Evolutionary conservation across 73 alveolate genomes (phyloP), one percentile per base, ranked within the genome.

Genomic region (Paramecium tetraurelia): DNA sequence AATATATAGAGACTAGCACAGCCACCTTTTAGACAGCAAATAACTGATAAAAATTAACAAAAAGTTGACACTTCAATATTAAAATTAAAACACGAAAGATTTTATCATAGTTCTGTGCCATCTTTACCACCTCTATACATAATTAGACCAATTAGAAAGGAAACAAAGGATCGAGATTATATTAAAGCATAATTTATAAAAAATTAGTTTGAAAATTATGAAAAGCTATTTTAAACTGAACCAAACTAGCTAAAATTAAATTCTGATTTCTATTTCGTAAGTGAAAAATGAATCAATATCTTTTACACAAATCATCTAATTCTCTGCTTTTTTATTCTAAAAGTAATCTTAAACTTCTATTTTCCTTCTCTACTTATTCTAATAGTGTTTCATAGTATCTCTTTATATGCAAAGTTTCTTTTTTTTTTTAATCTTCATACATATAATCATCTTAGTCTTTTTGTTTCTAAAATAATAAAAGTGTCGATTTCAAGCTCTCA

Each of bases 331-430:
- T 80, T 48, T 80, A 80, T 80, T 46, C 90, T 22, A 80, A 41
- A 0, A 80, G 75, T 44, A 46, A 41, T 43, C 90, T 40, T 20
- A 80, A 41, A 43, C 63, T 31, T 80, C 90, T 80, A 80, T 80
- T 80, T 46, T 80, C 90, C 29, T 43, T 80, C 46, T 80, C 90
- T 48, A 80, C 90, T 80, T 80, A 46, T 80, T 80, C 90, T 80
- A 80, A 80, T 31, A 80, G 22, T 41, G 90, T 80, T 48, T 80
- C 90, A 80, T 80, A 80, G 18, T 80, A 80, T 43, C 90, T 21
- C 57, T 80, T 80, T 8, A 80, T 7, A 48, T 80, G 90, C 14
- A 80, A 35, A 1, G 70, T 14, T 35, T 80, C 90, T 80, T 80
- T 80, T 46, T 80, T 80, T 35, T 80, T 80, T 21, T 44, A 80